Base-by-base conservation (phyloP, 2,329 filamentous ascomycete genomes). In the Trichoderma sp. region DNA sequence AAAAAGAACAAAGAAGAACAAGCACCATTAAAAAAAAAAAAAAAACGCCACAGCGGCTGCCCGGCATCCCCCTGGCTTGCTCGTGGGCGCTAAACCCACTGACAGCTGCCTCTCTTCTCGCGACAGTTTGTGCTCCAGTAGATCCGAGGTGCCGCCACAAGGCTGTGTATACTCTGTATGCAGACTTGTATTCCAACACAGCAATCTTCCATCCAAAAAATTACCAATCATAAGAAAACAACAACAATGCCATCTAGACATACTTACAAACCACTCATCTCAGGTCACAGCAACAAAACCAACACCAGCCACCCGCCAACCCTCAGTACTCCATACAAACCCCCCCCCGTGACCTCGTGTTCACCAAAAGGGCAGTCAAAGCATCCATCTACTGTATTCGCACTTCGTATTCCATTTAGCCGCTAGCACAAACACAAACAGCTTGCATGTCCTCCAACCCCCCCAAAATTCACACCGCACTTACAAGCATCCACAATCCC, bases 331-430 rank as follows among this genome's bases (percentile, higher is more conserved):
- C 32, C 45, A 63, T 37, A 13, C 35, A 56, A 37, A 27, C n/a
- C 9, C 32, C 35, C 39, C 35, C 50, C 53, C 61, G 61, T 64
- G 61, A 64, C 61, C 61, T 64, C 61, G 61, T 64, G 52, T 64
- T 56, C 61, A 54, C 35, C 60, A 50, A 50, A 61, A 34, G 34
- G 29, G 45, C 27, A 25, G 15, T 25, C 59, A n/a, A n/a, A 48
- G n/a, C 59, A 64, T 64, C n/a, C n/a, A n/a, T n/a, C n/a, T n/a
- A n/a, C n/a, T n/a, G n/a, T n/a, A n/a, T n/a, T n/a, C n/a, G n/a
- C n/a, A n/a, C n/a, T n/a, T n/a, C 60, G 60, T 64, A 64, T 64
- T 42, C 60, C 29, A 64, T 45, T 48, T 48, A 64, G 48, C 60
- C 60, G 59, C 59, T 27, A 39, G 17, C 19, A 52, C 19, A 10